Base-by-base conservation (phyloP, 768 basidiomycete species). In the Trametes gibbosa region DNA sequence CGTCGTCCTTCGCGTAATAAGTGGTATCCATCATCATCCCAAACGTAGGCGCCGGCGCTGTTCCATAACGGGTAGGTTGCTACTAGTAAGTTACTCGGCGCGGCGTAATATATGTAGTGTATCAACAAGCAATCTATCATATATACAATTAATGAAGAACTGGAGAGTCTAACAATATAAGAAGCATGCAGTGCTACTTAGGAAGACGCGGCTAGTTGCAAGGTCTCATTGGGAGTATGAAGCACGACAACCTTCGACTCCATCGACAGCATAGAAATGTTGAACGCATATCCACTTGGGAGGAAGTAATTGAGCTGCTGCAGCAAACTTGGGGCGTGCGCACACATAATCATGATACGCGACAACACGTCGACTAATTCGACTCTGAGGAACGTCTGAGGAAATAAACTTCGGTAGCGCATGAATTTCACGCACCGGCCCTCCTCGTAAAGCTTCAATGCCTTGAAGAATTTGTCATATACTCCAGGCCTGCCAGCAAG, bases 391-490 rank as follows among this genome's bases (percentile, higher is more conserved):
- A 32, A 32, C n/a, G n/a, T n/a, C n/a, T 19, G 5, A 27, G 1
- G 3, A 1, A n/a, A 46, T 32, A 29, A 5, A 4, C 6, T 13
- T 53, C n/a, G 27, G 21, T 29, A 5, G 8, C 32, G 2, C 4
- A 3, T 3, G 5, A 8, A 9, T 2, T 5, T 19, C 8, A 49
- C 45, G 45, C 14, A 51, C 56, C 42, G 40, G 29, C 29, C 50
- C 23, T 51, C 42, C 35, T 58, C 57, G 41, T 58, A 52, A 1
- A 52, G 35, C 8, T 58, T 46, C n/a, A 58, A 35, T 17, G 50
- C 50, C 24, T 51, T 50, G 49, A 58, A 58, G 27, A 58, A 52
- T 10, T 52, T 32, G 12, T 58, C 50, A 24, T 58, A 58, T 2
- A 24, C 43, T 5, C 37, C 43, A 2, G 57, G 43, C 1, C 45